Evolutionary conservation across 257 asterid species (phyloP).

Genomic region (Solanum rostratum): DNA sequence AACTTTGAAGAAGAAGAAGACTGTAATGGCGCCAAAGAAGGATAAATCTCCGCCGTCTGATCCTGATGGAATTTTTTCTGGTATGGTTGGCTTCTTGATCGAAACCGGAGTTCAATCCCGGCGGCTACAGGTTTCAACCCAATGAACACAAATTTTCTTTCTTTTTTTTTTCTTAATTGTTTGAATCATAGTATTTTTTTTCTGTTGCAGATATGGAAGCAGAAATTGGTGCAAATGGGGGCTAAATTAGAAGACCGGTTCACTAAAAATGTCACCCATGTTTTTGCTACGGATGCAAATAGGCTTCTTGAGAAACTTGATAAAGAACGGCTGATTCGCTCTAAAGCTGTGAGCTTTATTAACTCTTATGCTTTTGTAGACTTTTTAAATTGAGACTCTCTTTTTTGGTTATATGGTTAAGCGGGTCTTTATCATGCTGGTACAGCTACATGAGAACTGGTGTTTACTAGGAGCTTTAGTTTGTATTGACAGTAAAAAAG

Average conservation of each 20-base stretch:
- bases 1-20: neutral
- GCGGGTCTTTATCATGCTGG: neutral
- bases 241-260: slow-evolving; percentile 39
- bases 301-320: slow-evolving; percentile 34
- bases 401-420: neutral
- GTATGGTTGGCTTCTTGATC: slow-evolving; percentile 43
- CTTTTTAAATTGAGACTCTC: neutral
- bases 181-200: neutral
- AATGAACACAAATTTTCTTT: neutral
- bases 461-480: neutral
- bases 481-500: neutral
- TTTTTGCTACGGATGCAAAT: slow-evolving; percentile 48
- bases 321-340: slow-evolving; percentile 32
- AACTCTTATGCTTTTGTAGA: neutral
- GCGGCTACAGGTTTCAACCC: slow-evolving; percentile 52
- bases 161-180: neutral
- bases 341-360: slow-evolving; percentile 42
- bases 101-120: slow-evolving; percentile 57
- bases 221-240: slow-evolving; percentile 77
- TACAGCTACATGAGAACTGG: neutral
- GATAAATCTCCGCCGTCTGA: slow-evolving; percentile 54
- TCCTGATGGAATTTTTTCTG: slow-evolving; percentile 79
- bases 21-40: slow-evolving; percentile 61
- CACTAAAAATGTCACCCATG: slow-evolving; percentile 49
- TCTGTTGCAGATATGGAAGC: slow-evolving; percentile 70